Base-by-base conservation (phyloP, 176 grass and related monocot genomes). In the Oryza meridionalis region DNA sequence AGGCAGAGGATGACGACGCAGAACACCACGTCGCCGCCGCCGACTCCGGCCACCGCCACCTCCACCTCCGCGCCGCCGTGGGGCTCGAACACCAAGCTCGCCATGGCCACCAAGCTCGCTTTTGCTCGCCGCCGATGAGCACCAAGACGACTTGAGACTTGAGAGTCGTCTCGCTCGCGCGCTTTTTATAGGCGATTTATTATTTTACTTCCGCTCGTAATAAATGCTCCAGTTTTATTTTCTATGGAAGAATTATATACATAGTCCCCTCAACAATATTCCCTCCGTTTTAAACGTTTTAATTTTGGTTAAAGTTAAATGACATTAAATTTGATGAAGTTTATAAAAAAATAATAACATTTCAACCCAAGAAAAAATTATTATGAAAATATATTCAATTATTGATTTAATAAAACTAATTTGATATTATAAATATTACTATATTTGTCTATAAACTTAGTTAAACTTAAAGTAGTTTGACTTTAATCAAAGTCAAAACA, bases 1-100 rank as follows among this genome's bases (percentile, higher is more conserved):
- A 93, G 88, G 69, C 74, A 88, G 43, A 86, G 24, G 82, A 93
- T 86, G 79, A 85, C 51, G 11, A 85, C 65, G 88, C 79, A 90
- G 92, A 93, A 93, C 15, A 88, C 65, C 37, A 88, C 44, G 70
- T 93, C 92, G 67, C 69, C 73, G 61, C 81, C 50, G 31, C 58
- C 72, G 72, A 74, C 29, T 0, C 35, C 76, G 2, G 8, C 75
- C 17, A 8, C 43, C 67, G 22, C 61, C 37, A 10, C 80, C 65
- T 45, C 61, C 37, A 10, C 80, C 65, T 45, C 32, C 44, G 24
- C 66, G 49, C 49, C 49, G 19, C 61, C 47, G 67, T 62, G 76
- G 25, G 6, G 59, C 79, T 84, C 90, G 75, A 89, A 83, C 70
- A 80, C 86, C 70, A 47, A 12, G 49, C 73, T 21, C 63, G 33